Evolutionary conservation across 495 filamentous ascomycete species (phyloP), one percentile per base, ranked within the genome.

Genomic region (Penicillium coffeae): DNA sequence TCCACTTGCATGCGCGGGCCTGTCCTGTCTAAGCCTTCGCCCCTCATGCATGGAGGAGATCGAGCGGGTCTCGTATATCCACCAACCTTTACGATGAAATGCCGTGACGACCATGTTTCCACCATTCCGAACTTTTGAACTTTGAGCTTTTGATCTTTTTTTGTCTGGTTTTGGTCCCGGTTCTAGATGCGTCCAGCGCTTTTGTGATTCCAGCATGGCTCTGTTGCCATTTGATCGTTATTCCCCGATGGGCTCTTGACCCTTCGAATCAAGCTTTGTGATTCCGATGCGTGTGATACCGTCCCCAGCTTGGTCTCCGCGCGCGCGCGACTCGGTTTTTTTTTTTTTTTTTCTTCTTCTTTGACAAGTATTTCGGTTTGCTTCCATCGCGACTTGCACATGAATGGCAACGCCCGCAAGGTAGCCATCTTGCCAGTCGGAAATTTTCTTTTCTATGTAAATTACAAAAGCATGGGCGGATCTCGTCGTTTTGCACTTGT

Each of bases 401-500:
- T 52, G 44, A 48, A 54, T 50, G 34, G 27, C n/a, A n/a, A n/a
- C n/a, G n/a, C n/a, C n/a, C n/a, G n/a, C n/a, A n/a, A n/a, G n/a
- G n/a, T n/a, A n/a, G n/a, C n/a, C n/a, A n/a, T n/a, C n/a, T n/a
- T n/a, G n/a, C n/a, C n/a, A n/a, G n/a, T n/a, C n/a, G n/a, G n/a
- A n/a, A n/a, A n/a, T n/a, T 48, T 30, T 18, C 25, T 48, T 25
- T 50, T 46, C 59, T 52, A 39, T 72, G 64, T 73, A 71, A 64
- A 73, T 65, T 73, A 73, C 55, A 69, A 70, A 70, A 70, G 68
- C 65, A 58, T 67, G 70, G 63, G 63, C 60, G 60, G 66, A 56
- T 56, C 53, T 60, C 49, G 46, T 68, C 44, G 50, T 64, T 58
- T 54, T 53, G 45, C 50, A 18, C 39, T 51, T 59, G 38, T 52